These are phyloP conservation scores for Ceratocystis harringtonii DNA, from an alignment of 2,329 filamentous ascomycete species.

Conservation along the genomic window DNA sequence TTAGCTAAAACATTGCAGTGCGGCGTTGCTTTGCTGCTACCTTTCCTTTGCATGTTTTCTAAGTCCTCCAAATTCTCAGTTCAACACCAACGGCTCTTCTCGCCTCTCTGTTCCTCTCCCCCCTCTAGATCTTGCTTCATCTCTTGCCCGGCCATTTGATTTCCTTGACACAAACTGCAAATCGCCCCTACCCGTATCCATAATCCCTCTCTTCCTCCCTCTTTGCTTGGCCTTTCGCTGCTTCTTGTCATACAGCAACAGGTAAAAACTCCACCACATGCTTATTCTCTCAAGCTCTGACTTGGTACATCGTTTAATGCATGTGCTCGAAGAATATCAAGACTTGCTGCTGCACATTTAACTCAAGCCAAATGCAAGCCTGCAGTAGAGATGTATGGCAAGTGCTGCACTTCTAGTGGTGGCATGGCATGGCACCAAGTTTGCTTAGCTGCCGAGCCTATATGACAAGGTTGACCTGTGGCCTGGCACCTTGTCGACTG, in stretches of 20 bases:
- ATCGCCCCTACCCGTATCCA: not conserved
- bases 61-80: not conserved
- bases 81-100: not conserved
- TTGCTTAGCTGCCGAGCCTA: not conserved
- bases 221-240: not conserved
- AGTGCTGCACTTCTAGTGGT: not conserved
- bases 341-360: not conserved
- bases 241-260: not conserved
- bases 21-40: not conserved
- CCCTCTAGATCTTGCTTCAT: not conserved
- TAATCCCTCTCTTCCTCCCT: not conserved
- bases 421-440: not conserved
- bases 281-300: not conserved
- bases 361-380: not conserved
- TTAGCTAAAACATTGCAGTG: not conserved
- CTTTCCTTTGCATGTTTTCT: not conserved
- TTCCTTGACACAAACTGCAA: not conserved
- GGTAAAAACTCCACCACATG: not conserved
- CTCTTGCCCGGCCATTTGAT: not conserved
- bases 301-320: not conserved
- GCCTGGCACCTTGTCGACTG: not conserved
- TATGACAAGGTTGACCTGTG: not conserved
- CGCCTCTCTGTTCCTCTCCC: not conserved
- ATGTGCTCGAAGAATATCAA: not conserved
- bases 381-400: constrained; percentile 1